These are phyloP conservation scores for Fusarium guadeloupense DNA, from an alignment of 2,329 filamentous ascomycete species.

Conservation along the genomic window DNA sequence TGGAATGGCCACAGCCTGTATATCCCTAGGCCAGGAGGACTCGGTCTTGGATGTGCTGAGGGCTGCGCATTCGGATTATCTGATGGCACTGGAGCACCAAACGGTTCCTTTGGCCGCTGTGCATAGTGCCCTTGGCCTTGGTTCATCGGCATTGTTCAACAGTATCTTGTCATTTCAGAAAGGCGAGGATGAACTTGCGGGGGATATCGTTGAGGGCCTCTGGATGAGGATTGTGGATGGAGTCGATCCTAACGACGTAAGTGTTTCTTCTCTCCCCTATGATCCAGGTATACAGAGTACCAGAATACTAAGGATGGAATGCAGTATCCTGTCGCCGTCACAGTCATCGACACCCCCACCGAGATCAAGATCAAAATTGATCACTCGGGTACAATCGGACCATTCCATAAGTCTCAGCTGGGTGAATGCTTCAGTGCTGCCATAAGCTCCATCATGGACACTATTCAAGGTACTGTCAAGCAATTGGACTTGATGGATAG, in stretches of 20 bases:
- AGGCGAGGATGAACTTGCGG: background rate
- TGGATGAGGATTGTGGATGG: background rate
- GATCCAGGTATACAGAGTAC: background rate
- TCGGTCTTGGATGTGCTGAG: slow-evolving; percentile 53
- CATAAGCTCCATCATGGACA: background rate
- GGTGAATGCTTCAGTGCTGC: background rate
- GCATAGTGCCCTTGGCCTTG: slow-evolving; percentile 46
- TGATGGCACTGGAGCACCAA: slow-evolving; percentile 58
- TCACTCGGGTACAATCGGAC: background rate
- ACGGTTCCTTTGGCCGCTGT: slow-evolving; percentile 59
- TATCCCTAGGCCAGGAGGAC: slow-evolving; percentile 48
- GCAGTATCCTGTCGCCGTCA: background rate
- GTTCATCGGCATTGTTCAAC: slow-evolving; percentile 43
- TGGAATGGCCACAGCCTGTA: slow-evolving; percentile 63
- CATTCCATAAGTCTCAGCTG: background rate
- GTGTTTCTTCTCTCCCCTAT: background rate
- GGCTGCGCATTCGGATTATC: slow-evolving; percentile 56
- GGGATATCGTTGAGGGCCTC: background rate
- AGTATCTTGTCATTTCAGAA: slow-evolving; percentile 47
- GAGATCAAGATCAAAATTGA: slow-evolving; percentile 4
- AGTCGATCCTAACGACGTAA: background rate
- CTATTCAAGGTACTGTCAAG: background rate
- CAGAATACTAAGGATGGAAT: background rate
- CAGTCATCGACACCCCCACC: background rate
- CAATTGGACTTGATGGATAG: background rate